Evolutionary conservation across 768 basidiomycete genomes (phyloP), one percentile per base, ranked within the genome.

Genomic region (Gymnopilus dilepis): DNA sequence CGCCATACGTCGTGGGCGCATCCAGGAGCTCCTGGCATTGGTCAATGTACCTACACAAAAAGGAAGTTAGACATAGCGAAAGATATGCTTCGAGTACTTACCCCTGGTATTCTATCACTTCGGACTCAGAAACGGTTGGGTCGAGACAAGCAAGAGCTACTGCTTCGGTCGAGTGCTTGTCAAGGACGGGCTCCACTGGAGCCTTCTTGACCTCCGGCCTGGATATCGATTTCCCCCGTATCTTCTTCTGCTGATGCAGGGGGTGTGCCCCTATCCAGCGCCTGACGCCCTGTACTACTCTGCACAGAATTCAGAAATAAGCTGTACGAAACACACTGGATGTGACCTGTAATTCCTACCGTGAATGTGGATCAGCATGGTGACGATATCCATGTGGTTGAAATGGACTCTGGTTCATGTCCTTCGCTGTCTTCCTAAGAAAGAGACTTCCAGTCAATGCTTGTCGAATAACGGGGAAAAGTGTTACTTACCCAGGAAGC

Each of bases 251-350:
- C 26, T 69, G 78, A 2, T 81, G 64, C 1, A 79, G 67, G 1
- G 82, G 77, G 43, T 82, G 80, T 1, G 88, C 80, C 9, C 86
- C 81, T 56, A 94, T 92, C 91, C 90, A 93, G 17, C 86, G 83
- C 28, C 89, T 82, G 9, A 94, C 88, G 26, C 91, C 92, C 62
- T 89, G 88, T 61, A 94, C 90, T 56, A 92, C 79, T 58, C 91
- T 93, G 62, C 53, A 24, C 22, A 26, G 47, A 15, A 28, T 24
- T 30, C 11, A 9, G n/a, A n/a, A n/a, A n/a, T n/a, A n/a, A n/a
- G n/a, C n/a, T n/a, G n/a, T n/a, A n/a, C n/a, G n/a, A n/a, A n/a
- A n/a, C n/a, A n/a, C n/a, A n/a, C n/a, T n/a, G n/a, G n/a, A n/a
- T n/a, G n/a, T n/a, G n/a, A n/a, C n/a, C 7, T 12, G 17, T 13